A percentile compares a stretch with the other conserved stretches of the same genome.
Evolutionary conservation across 495 filamentous ascomycete genomes (phyloP).

Genomic region (Aspergillus hancockii): DNA sequence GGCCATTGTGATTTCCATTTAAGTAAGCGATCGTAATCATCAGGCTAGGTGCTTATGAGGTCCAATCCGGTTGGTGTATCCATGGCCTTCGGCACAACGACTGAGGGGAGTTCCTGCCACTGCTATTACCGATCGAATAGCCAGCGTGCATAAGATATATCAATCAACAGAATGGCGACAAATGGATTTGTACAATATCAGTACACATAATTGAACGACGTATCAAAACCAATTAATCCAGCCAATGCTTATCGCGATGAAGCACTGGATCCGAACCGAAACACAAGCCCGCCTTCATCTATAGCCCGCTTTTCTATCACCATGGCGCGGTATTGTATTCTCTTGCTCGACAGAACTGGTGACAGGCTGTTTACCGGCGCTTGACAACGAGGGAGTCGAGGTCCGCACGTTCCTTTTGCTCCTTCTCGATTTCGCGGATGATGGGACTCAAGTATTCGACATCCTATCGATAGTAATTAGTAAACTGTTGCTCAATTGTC

Average conservation of each 20-base stretch:
- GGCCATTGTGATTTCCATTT: no score
- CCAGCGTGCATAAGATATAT: not conserved
- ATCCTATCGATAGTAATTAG: constrained; percentile 56
- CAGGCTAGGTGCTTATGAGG: not conserved
- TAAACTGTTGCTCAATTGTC: constrained; percentile 8
- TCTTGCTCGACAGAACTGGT: constrained; percentile 23
- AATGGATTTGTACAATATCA: constrained; percentile 55
- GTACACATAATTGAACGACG: constrained; percentile 37
- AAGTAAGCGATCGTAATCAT: not conserved
- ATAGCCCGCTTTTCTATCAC: constrained; percentile 30
- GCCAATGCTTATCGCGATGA: constrained; percentile 26
- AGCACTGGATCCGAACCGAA: constrained; percentile 23
- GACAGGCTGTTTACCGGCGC: constrained; percentile 35
- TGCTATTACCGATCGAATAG: constrained; percentile 2
- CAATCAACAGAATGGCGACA: constrained; percentile 30
- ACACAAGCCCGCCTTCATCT: constrained; percentile 21
- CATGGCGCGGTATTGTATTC: constrained; percentile 22
- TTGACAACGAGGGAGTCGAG: constrained; percentile 79
- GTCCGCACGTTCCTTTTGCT: constrained; percentile 76
- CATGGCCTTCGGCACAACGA: not conserved
- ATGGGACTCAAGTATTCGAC: constrained; percentile 74
- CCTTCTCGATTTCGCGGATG: constrained; percentile 80
- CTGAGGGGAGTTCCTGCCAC: not conserved
- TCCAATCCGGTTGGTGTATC: not conserved
- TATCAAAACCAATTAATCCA: constrained; percentile 21